phyloP scores from a whole-genome alignment of 495 filamentous ascomycete species.

The Annulohypoxylon nitens region DNA sequence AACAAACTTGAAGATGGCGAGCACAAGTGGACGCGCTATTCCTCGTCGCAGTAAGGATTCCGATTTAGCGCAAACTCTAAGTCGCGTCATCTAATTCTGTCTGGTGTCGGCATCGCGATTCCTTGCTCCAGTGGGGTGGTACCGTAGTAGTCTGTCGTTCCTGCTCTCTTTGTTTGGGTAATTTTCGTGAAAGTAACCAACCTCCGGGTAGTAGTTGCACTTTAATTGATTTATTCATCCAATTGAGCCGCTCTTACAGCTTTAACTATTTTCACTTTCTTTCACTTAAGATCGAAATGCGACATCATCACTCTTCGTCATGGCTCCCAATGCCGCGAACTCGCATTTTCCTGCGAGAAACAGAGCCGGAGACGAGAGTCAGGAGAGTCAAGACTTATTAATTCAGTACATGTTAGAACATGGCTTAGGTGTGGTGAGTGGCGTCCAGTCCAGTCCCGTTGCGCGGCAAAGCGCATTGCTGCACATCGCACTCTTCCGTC shows the following conservation, averaged over 20 bases:
- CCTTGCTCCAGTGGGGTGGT: conserved; percentile 2
- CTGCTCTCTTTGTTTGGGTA: conserved; percentile 29
- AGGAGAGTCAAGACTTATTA: conserved; percentile 48
- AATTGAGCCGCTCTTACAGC: conserved; percentile 19
- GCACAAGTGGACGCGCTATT: not conserved
- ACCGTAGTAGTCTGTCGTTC: not conserved
- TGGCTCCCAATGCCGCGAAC: conserved; percentile 37
- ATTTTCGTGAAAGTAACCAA: conserved; percentile 9
- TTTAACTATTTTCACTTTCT: conserved; percentile 9
- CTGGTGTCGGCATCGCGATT: conserved; percentile 39
- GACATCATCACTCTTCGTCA: conserved; percentile 26
- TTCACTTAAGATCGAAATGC: conserved; percentile 27
- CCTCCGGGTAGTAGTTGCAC: conserved; percentile 4
- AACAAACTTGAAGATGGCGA: not conserved
- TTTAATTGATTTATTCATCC: conserved; percentile 25
- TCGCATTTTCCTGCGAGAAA: conserved; percentile 26
- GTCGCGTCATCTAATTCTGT: conserved; percentile 46
- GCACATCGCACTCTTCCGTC: conserved; percentile 1
- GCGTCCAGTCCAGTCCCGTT: conserved; percentile 3
- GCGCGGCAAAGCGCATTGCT: not conserved
- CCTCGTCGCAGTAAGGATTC: not conserved
- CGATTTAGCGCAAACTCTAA: conserved; percentile 33
- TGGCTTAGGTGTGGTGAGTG: conserved; percentile 50
- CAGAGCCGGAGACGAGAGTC: conserved; percentile 39
- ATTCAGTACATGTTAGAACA: conserved; percentile 38